Conservation (phyloP, 768 basidiomycete species). For the Dictyophora rubrovolvata region DNA sequence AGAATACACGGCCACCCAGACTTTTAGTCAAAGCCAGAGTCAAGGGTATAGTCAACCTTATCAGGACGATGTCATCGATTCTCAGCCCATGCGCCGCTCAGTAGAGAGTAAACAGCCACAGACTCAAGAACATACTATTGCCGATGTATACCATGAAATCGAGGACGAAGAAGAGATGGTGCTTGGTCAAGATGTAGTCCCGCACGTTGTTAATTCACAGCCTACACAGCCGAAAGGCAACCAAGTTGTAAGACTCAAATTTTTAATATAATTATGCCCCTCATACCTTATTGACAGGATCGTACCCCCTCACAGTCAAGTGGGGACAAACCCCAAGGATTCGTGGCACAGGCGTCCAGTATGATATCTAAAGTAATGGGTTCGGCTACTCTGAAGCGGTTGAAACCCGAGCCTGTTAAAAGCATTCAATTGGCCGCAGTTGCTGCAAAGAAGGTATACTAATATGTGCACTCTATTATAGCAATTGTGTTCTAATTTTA, state of each 20-base stretch:
- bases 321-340: conserved; percentile 21
- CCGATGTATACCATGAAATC: not conserved
- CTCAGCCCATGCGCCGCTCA: not conserved
- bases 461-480: not conserved
- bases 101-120: not conserved
- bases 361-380: conserved; percentile 21
- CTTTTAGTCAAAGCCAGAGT: conserved; percentile 2
- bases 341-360: conserved; percentile 63
- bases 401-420: conserved; percentile 61
- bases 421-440: conserved; percentile 72
- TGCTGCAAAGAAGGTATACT: conserved; percentile 78
- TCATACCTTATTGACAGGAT: not conserved
- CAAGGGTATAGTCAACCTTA: not conserved
- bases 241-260: not conserved
- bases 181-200: not conserved
- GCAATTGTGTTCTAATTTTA: not conserved
- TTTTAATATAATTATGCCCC: not conserved
- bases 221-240: not conserved
- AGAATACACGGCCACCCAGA: not conserved
- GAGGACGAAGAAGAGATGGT: not conserved
- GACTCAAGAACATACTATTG: not conserved
- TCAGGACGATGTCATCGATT: not conserved
- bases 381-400: conserved; percentile 50
- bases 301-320: not conserved
- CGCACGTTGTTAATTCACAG: not conserved